Percentiles rank a stretch among this genome's conserved stretches.
phyloP scores from a whole-genome alignment of 805 yeast genomes.

The Kluyveromyces wickerhamii region DNA sequence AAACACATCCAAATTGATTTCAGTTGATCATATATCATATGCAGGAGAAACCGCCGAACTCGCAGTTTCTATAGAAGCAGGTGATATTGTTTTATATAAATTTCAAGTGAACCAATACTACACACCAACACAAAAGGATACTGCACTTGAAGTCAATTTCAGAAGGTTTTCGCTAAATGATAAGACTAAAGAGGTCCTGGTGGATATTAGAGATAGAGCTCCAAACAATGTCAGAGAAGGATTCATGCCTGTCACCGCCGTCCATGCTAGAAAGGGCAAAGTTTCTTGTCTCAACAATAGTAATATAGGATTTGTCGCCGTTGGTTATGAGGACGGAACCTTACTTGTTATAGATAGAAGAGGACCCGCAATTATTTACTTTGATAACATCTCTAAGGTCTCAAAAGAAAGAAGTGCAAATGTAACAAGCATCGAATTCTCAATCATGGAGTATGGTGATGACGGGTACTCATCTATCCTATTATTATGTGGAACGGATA shows the following conservation, averaged over 20 bases:
- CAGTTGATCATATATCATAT: conserved; percentile 56
- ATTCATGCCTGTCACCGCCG: conserved; percentile 46
- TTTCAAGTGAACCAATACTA: conserved; percentile 49
- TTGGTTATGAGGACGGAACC: conserved; percentile 72
- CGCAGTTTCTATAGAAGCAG: conserved; percentile 56
- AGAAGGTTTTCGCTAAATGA: conserved; percentile 21
- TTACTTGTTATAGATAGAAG: conserved; percentile 70
- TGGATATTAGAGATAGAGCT: conserved; percentile 49
- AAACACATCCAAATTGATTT: conserved; percentile 36
- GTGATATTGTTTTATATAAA: conserved; percentile 69
- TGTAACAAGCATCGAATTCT: conserved; percentile 62
- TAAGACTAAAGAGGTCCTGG: conserved; percentile 16
- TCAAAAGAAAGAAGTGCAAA: conserved; percentile 21
- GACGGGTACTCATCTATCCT: conserved; percentile 68
- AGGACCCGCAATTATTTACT: conserved; percentile 61
- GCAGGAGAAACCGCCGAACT: conserved; percentile 73
- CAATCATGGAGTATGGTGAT: conserved; percentile 58
- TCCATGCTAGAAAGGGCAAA: conserved; percentile 38
- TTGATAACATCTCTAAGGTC: conserved; percentile 28
- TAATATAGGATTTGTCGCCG: conserved; percentile 74
- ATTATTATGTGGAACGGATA: conserved; percentile 66
- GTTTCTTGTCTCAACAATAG: conserved; percentile 62
- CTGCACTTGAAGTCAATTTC: conserved; percentile 15
- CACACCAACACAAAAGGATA: conserved; percentile 24
- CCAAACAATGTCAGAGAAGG: conserved; percentile 47